Base-by-base conservation (phyloP, 2,329 filamentous ascomycete genomes). In the Sphaerostilbella broomeana region DNA sequence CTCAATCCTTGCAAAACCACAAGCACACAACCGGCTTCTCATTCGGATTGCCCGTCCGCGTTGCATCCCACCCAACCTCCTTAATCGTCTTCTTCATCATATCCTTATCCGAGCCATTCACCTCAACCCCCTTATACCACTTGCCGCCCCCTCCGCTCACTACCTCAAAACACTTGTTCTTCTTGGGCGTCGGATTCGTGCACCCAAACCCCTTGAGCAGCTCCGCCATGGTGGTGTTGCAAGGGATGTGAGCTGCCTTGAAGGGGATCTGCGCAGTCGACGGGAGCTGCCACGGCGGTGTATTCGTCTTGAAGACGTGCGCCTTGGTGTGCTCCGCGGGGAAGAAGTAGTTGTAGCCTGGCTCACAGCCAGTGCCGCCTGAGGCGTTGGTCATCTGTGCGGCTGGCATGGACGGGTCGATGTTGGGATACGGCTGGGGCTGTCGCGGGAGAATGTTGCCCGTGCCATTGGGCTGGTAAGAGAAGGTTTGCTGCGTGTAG, bases 271-370 rank as follows among this genome's bases (percentile, higher is more conserved):
- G 53, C 21, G 59, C 62, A 35, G 61, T 65, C 15, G 57, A 51
- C 1, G 58, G 65, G 6, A 69, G 55, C 47, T 71, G 66, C 77
- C 77, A 81, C 0, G 77, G 77, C 0, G 71, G 63, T 0, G 55
- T 63, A 12, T 58, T 50, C 7, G 68, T 66, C 46, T 69, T 70
- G 56, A 82, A 67, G 3, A 81, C 63, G 48, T 80, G 75, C 6
- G 80, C 61, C 47, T 75, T 79, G 20, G 73, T 75, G 54, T 80
- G 73, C 46, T 73, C 65, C 0, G 61, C 50, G 0, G 74, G 69
- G 58, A 79, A 81, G 51, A 79, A 70, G 57, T 79, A 77, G 59
- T 77, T 76, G 61, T 79, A 81, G 2, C 76, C 78, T 0, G 73
- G 74, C 49, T 80, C 77, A 44, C 72, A 72, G 27, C 76, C 74